phyloP scores from a whole-genome alignment of 768 basidiomycete genomes.

The Tylopilus rubrobrunneus region DNA sequence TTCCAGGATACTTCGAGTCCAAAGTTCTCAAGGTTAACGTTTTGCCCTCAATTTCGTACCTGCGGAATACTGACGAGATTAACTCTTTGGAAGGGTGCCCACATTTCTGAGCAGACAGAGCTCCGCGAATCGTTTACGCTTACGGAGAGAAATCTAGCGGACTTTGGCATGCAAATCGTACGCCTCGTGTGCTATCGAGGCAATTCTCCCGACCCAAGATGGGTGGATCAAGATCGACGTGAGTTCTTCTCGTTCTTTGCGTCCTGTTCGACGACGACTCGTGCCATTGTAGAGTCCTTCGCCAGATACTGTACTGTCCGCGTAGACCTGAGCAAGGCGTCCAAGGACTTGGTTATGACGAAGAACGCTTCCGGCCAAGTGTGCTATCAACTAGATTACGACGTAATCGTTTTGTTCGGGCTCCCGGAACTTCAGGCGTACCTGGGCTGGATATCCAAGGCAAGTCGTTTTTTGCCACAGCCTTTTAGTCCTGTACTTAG shows the following conservation, averaged over 20 bases:
- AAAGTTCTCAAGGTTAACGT: slow-evolving; percentile 7
- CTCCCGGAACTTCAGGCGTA: slow-evolving; percentile 8
- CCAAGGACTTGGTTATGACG: not conserved
- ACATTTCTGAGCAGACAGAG: slow-evolving; percentile 5
- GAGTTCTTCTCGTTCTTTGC: not conserved
- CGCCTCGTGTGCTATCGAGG: slow-evolving; percentile 11
- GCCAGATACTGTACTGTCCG: slow-evolving; percentile 4
- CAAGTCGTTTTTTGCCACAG: not conserved
- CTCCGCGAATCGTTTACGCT: slow-evolving; percentile 10
- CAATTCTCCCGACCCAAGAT: slow-evolving; percentile 3
- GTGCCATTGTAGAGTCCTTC: slow-evolving; percentile 2
- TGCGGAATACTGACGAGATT: not conserved
- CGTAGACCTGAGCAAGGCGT: not conserved
- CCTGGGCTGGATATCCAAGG: slow-evolving; percentile 9
- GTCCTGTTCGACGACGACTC: not conserved
- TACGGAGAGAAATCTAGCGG: not conserved
- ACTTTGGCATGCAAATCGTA: slow-evolving; percentile 7
- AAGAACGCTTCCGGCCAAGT: not conserved
- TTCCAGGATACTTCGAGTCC: slow-evolving; percentile 13
- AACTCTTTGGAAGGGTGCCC: slow-evolving; percentile 1
- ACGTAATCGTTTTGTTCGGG: slow-evolving; percentile 9
- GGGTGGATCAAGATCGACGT: slow-evolving; percentile 12
- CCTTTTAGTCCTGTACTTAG: not conserved
- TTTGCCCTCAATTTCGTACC: not conserved
- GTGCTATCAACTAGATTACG: slow-evolving; percentile 11